Conservation (phyloP, 1,284 basidiomycete species). For the Ceratobasidium sp. region DNA sequence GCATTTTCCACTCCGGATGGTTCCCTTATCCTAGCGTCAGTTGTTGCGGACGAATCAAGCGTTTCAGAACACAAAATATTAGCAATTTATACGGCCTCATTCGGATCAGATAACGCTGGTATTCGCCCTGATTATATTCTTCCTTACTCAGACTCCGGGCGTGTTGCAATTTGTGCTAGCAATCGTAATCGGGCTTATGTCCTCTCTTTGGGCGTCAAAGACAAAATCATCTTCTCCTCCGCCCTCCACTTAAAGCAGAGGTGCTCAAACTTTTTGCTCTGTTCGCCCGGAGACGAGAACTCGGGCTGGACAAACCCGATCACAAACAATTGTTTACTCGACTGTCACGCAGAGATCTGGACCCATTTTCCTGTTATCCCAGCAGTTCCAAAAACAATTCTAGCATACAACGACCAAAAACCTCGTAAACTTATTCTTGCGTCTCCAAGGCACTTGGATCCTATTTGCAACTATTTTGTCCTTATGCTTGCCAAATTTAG, state of each 20-base stretch:
- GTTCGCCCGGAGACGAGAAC: slow-evolving; percentile 24
- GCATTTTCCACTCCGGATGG: slow-evolving; percentile 39
- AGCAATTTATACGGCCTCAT: slow-evolving; percentile 70
- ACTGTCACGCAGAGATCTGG: slow-evolving; percentile 74
- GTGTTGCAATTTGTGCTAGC: slow-evolving; percentile 63
- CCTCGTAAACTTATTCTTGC: slow-evolving; percentile 62
- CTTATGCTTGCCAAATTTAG: slow-evolving; percentile 66
- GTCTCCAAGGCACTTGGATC: slow-evolving; percentile 57
- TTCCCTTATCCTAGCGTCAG: slow-evolving; percentile 21
- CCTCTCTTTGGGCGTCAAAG: slow-evolving; percentile 59
- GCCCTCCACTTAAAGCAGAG: slow-evolving; percentile 68
- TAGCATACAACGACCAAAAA: slow-evolving; percentile 57
- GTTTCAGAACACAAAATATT: slow-evolving; percentile 51
- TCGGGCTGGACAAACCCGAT: not conserved
- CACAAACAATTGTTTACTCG: slow-evolving; percentile 67
- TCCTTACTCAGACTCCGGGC: slow-evolving; percentile 54
- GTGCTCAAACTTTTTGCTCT: slow-evolving; percentile 69
- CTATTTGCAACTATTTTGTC: slow-evolving; percentile 62
- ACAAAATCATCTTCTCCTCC: slow-evolving; percentile 59
- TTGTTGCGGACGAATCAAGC: not conserved
- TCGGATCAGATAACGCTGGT: slow-evolving; percentile 65
- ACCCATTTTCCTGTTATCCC: slow-evolving; percentile 72
- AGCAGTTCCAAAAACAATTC: slow-evolving; percentile 64
- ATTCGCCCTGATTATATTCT: slow-evolving; percentile 53
- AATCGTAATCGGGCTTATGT: slow-evolving; percentile 63